These are phyloP conservation scores for Vitis cinerea DNA, from an alignment of 164 flowering plant genomes.

Conservation along the genomic window DNA sequence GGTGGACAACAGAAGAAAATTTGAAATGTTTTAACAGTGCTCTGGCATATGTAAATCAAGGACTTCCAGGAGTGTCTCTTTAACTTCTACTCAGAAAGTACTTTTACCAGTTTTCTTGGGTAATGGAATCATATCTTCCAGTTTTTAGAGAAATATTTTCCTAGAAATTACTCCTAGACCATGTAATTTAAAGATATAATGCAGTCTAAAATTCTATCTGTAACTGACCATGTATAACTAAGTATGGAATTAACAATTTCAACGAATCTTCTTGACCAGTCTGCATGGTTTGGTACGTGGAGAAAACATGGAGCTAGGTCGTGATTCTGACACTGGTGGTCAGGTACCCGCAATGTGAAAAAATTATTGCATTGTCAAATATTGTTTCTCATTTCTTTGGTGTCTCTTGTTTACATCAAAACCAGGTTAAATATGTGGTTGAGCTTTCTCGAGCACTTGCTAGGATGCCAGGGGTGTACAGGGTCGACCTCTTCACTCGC, in stretches of 20 bases:
- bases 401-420: neutral
- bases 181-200: too few species aligned
- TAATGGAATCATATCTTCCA: too few species aligned
- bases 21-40: too few species aligned
- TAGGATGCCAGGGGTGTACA: slow-evolving; percentile 73
- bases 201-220: too few species aligned
- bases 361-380: neutral
- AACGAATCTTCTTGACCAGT: slow-evolving; percentile 39
- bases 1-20: too few species aligned
- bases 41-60: too few species aligned
- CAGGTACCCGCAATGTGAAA: slow-evolving; percentile 39
- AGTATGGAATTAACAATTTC: neutral
- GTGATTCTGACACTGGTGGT: slow-evolving; percentile 86
- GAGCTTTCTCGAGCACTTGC: slow-evolving; percentile 78
- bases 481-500: slow-evolving; percentile 74
- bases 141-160: too few species aligned
- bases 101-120: too few species aligned
- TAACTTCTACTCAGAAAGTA: too few species aligned
- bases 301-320: slow-evolving; percentile 84
- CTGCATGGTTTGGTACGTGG: slow-evolving; percentile 79
- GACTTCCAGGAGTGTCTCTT: too few species aligned
- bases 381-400: neutral
- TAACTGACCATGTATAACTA: too few species aligned
- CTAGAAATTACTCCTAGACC: too few species aligned
- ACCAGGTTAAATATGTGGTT: slow-evolving; percentile 75